Base-by-base conservation (phyloP, 2,329 filamentous ascomycete genomes). In the Xylariales sp. region DNA sequence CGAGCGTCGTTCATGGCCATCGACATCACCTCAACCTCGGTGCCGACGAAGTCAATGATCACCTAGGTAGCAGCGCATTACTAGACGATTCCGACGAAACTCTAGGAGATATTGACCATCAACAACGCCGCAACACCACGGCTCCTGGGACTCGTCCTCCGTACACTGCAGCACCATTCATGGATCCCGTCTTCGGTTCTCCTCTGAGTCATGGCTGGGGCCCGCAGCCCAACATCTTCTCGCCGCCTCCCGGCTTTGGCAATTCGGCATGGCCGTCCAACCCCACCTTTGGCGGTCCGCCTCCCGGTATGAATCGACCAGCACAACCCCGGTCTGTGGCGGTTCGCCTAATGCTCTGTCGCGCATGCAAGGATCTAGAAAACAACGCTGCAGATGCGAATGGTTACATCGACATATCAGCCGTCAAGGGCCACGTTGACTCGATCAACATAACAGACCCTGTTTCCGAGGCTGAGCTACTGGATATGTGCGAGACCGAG, bases 31-130 rank as follows among this genome's bases (percentile, higher is more conserved):
- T 35, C 44, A 53, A 45, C 19, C 65, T 69, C 20, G 81, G 84
- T 42, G 69, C 88, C 15, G 88, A 91, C 42, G 79, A 87, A 36
- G 67, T 86, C 41, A 84, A 82, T 47, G 78, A 84, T 46, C 89
- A 93, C 53, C 73, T 98, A 19, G 93, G 93, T 10, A 97, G 91
- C 62, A 90, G 88, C 53, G 93, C 90, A 10, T 71, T 98, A 10
- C 71, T 97, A 34, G 84, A 84, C 46, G 89, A 94, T 56, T 82
- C 62, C 54, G 87, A 71, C 64, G 84, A 70, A 58, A 76, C 64
- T 47, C 67, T 70, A 24, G 59, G 62, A 5, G 63, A 52, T 35
- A 67, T 51, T 1, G 46, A 42, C 9, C 28, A 40, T 14, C 62
- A 70, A 29, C 61, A 64, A 31, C 63, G 71, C 31, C 66, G 70